These are phyloP conservation scores for Colletotrichum paranaense DNA, from an alignment of 2,329 filamentous ascomycete genomes.

Conservation along the genomic window DNA sequence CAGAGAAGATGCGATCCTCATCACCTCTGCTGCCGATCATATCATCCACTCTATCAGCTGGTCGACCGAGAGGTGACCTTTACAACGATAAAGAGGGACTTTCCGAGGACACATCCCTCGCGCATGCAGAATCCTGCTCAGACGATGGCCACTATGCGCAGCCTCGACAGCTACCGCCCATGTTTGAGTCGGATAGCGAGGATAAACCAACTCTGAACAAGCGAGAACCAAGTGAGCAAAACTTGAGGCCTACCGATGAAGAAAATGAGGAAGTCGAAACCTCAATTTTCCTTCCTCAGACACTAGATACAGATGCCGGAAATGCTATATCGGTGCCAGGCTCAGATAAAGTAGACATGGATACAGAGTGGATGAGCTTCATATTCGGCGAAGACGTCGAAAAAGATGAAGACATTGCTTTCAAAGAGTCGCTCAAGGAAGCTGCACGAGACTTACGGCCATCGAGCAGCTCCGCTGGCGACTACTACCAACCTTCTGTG, in stretches of 20 bases:
- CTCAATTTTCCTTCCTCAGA: not conserved
- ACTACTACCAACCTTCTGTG: too few relatives aligned
- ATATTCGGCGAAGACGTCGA: conserved; percentile 22
- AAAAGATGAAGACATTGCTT: not conserved
- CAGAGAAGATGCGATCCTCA: not conserved
- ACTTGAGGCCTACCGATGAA: too few relatives aligned
- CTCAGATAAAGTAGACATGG: not conserved
- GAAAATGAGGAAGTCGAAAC: not conserved
- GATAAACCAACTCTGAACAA: not conserved
- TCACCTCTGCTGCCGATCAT: not conserved
- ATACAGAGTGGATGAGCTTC: conserved; percentile 30
- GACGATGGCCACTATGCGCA: not conserved
- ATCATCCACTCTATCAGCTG: not conserved
- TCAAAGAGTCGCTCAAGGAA: conserved; percentile 22
- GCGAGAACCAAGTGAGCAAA: not conserved
- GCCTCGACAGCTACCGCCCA: not conserved
- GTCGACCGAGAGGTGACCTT: not conserved
- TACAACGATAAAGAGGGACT: not conserved
- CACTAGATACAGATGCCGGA: not conserved
- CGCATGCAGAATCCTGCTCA: not conserved
- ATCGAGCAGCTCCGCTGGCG: not conserved
- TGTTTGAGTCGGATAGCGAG: not conserved
- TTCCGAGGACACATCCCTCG: not conserved
- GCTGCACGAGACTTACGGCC: conserved; percentile 13
- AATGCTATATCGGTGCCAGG: not conserved